Conservation (phyloP, 345 rosid species). For the Gossypium mustelinum region DNA sequence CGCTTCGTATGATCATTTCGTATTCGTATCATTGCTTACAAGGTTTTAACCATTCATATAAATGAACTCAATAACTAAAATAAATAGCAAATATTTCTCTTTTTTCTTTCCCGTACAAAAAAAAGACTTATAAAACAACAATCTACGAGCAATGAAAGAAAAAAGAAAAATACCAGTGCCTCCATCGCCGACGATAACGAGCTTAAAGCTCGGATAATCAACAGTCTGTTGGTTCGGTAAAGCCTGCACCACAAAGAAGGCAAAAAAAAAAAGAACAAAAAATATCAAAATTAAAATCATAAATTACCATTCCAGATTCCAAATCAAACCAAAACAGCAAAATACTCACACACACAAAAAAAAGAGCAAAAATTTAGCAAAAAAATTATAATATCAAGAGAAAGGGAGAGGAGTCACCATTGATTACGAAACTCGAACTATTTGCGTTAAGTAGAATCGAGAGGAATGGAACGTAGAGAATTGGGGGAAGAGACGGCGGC, state of each 20-base stretch:
- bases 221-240: slow-evolving; percentile 67
- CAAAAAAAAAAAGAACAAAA: not conserved
- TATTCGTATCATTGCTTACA: not conserved
- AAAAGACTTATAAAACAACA: no score
- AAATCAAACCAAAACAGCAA: not conserved
- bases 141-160: not conserved
- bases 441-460: not conserved
- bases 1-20: no score
- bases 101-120: no score
- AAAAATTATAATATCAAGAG: no score
- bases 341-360: not conserved
- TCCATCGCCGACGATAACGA: slow-evolving; percentile 90
- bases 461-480: not conserved
- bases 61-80: not conserved
- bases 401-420: slow-evolving; percentile 15
- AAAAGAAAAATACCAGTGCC: slow-evolving; percentile 64
- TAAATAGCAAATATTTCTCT: not conserved
- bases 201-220: slow-evolving; percentile 80
- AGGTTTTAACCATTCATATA: not conserved
- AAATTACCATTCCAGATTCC: not conserved
- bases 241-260: slow-evolving; percentile 38
- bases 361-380: no score
- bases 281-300: not conserved
- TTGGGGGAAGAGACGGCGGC: slow-evolving; percentile 5
- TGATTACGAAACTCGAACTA: not conserved